Conservation (phyloP, 2,329 filamentous ascomycete genomes). For the Fonsecaea pedrosoi region DNA sequence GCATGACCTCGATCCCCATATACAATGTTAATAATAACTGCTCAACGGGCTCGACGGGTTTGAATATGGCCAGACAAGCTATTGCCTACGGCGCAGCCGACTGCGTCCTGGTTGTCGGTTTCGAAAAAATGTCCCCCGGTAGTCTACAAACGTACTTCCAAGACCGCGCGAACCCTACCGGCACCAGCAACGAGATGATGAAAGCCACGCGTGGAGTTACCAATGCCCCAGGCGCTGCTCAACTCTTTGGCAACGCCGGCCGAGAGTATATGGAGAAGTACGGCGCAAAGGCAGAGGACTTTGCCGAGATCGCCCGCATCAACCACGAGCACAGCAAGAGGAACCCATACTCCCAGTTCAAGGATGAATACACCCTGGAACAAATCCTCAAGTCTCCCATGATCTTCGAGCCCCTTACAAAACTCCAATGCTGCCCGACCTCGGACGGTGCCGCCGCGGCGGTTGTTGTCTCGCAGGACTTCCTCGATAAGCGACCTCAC, state of each 20-base stretch:
- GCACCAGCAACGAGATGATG: slow-evolving; percentile 79
- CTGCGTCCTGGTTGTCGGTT: slow-evolving; percentile 89
- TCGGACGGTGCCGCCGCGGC: slow-evolving; percentile 90
- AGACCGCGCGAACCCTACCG: slow-evolving; percentile 80
- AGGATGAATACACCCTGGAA: slow-evolving; percentile 85
- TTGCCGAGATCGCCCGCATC: slow-evolving; percentile 90
- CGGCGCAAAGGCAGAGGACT: slow-evolving; percentile 82
- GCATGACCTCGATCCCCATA: slow-evolving; percentile 94
- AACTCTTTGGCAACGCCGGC: slow-evolving; percentile 95
- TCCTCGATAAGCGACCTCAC: slow-evolving; percentile 83
- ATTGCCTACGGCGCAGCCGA: slow-evolving; percentile 81
- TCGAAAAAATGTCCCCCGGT: slow-evolving; percentile 98
- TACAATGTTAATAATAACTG: slow-evolving; percentile 99
- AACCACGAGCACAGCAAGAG: slow-evolving; percentile 91
- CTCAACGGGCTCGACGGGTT: slow-evolving; percentile 89
- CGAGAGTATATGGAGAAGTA: slow-evolving; percentile 95
- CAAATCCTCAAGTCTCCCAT: slow-evolving; percentile 77
- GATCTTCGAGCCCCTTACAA: slow-evolving; percentile 88
- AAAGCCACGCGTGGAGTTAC: slow-evolving; percentile 78
- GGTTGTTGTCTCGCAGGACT: slow-evolving; percentile 85
- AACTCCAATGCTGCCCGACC: slow-evolving; percentile 98
- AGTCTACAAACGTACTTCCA: slow-evolving; percentile 82
- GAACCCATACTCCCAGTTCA: slow-evolving; percentile 99
- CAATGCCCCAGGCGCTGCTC: slow-evolving; percentile 83
- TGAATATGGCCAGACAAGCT: slow-evolving; percentile 81